Evolutionary conservation across 176 grass and related monocot genomes (phyloP), one percentile per base, ranked within the genome.

Genomic region (Metroxylon sagu): DNA sequence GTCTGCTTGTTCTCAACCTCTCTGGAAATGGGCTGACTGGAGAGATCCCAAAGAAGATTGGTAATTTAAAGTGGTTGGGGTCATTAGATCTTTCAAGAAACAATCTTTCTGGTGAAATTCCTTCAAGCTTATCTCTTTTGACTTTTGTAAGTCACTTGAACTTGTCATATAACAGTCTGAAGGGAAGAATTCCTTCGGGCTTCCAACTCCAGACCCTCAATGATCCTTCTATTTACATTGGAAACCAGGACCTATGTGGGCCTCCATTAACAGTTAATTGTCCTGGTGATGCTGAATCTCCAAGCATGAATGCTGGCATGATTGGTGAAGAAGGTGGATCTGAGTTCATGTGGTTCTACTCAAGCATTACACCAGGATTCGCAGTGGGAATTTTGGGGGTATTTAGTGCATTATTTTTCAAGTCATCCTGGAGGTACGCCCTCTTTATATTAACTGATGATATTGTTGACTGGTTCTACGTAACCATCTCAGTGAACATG

Each of bases 1-100:
- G 50, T 5, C 19, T 67, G 49, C 6, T 16, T 26, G 51, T 31
- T 7, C 51, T 67, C 2, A 16, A 54, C 17, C 52, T 67, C 19
- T 54, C 64, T 2, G 19, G 31, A 0, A 67, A 67, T 35, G 23
- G 29, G 16, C 19, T 67, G 17, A 23, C 4, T 0, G 64, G 50
- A 54, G n/a, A 14, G 26, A 67, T 67, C 51, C 26, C 26, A 4
- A 16, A 35, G n/a, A 67, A 5, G 0, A 19, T 67, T 0, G 50
- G 50, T 5, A 16, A 14, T 17, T 29, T 67, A 26, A 54, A 18
- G 14, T 16, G 17, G 14, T 5, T 67, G 5, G 49, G 26, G n/a
- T 67, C 64, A 1, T 26, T 67, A 14, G 64, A 67, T 26, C 27
- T 67, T 18, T 67, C 64, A 21, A 19, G 26, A 2, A 67, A 67